Percentiles rank a stretch among this genome's conserved stretches.
Evolutionary conservation across 1,284 basidiomycete species (phyloP).

Genomic region (Ganoderma lucidum): DNA sequence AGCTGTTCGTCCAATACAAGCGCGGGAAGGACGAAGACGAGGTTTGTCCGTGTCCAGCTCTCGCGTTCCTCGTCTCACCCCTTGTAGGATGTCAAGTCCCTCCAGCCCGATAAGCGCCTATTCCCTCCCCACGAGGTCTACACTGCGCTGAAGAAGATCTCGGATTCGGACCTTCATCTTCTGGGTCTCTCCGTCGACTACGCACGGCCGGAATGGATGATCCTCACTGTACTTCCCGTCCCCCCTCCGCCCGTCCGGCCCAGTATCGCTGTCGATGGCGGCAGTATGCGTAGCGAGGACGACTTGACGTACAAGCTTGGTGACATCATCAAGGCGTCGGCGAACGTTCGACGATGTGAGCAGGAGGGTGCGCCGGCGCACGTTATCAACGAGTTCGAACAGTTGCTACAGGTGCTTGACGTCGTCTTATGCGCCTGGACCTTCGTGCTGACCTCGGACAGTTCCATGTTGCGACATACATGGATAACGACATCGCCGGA

Average conservation of each 20-base stretch:
- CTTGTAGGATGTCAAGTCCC: constrained; percentile 77
- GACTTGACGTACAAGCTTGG: constrained; percentile 99
- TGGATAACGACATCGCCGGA: constrained; percentile 99
- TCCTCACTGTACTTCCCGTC: constrained; percentile 96
- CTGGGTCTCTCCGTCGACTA: constrained; percentile 96
- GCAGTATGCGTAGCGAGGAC: constrained; percentile 96
- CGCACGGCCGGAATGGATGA: constrained; percentile 99
- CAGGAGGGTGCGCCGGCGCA: constrained; percentile 97
- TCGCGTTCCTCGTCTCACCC: constrained; percentile 31
- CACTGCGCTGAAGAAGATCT: constrained; percentile 93
- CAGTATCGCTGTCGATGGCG: constrained; percentile 96
- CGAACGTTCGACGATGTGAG: constrained; percentile 91
- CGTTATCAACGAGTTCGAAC: constrained; percentile 96
- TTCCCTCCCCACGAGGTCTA: constrained; percentile 92
- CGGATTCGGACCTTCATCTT: constrained; percentile 88
- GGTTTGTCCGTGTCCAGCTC: constrained; percentile 53
- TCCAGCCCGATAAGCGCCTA: constrained; percentile 91
- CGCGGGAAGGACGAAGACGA: constrained; percentile 93
- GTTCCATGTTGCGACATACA: constrained; percentile 99
- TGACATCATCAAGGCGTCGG: constrained; percentile 97
- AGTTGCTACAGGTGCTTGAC: constrained; percentile 82
- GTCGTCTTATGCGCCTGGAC: constrained; percentile 6
- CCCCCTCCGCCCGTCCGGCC: constrained; percentile 98
- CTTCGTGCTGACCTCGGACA: constrained; percentile 39
- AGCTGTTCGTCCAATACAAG: constrained; percentile 97